phyloP scores from a whole-genome alignment of 305 asterid species.

The Rubia peregrina region DNA sequence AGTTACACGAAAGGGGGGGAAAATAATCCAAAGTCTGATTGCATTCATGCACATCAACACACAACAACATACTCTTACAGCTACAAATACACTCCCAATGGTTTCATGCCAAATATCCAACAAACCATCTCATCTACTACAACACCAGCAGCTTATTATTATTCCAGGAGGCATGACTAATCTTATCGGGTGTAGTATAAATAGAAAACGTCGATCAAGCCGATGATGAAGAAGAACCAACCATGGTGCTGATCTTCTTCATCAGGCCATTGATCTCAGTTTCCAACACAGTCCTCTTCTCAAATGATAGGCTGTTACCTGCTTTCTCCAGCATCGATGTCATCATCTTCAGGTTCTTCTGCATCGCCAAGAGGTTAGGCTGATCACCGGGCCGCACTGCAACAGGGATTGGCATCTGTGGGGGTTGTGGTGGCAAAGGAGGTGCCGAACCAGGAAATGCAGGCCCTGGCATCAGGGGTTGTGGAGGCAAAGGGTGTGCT shows the following conservation, averaged over 20 bases:
- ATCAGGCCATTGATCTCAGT: slow-evolving; percentile 54
- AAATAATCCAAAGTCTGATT: background rate
- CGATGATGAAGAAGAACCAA: slow-evolving; percentile 12
- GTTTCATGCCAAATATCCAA: background rate
- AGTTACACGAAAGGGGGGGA: background rate
- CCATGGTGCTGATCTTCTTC: slow-evolving; percentile 37
- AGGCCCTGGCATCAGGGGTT: slow-evolving; percentile 17
- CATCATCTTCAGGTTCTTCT: slow-evolving; percentile 75
- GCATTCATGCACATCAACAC: background rate
- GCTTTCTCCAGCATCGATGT: slow-evolving; percentile 55
- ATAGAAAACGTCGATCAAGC: background rate
- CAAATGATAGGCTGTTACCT: slow-evolving; percentile 48
- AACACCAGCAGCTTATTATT: background rate
- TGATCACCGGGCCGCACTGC: slow-evolving; percentile 12
- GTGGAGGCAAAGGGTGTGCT: slow-evolving; percentile 6
- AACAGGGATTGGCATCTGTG: slow-evolving; percentile 10
- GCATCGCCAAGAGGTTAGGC: slow-evolving; percentile 44
- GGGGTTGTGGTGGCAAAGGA: background rate
- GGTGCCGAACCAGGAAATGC: background rate
- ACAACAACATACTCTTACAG: slow-evolving; percentile 1
- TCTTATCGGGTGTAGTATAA: background rate
- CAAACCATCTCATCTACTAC: background rate
- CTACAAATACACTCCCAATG: background rate
- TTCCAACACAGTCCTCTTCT: slow-evolving; percentile 58
- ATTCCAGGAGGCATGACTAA: background rate